A percentile compares a stretch with the other conserved stretches of the same genome.
Conservation (phyloP, 169 alveolate species). For the Cryptosporidium meleagridis region DNA sequence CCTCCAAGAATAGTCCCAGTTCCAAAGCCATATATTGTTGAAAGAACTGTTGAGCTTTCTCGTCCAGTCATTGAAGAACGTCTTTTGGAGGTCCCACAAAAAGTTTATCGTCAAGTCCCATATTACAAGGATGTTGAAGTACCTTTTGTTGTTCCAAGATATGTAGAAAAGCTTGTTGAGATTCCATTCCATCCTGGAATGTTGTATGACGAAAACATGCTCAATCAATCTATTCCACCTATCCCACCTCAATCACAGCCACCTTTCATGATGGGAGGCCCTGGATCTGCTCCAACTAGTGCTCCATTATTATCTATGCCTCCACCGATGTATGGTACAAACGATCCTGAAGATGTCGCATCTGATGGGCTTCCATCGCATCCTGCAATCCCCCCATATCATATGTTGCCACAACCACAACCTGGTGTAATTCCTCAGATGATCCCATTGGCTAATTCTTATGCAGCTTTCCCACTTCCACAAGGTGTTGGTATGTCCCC, state of each 20-base stretch:
- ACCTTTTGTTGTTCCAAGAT: slow-evolving; percentile 87
- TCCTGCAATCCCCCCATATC: slow-evolving; percentile 75
- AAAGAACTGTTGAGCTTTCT: slow-evolving; percentile 84
- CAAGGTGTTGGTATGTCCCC: slow-evolving; percentile 60
- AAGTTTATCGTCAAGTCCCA: slow-evolving; percentile 85
- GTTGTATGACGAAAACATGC: slow-evolving; percentile 63
- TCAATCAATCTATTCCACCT: slow-evolving; percentile 62
- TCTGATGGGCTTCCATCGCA: slow-evolving; percentile 73
- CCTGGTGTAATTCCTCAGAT: slow-evolving; percentile 75
- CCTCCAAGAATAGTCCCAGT: slow-evolving; percentile 88
- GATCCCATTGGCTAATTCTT: slow-evolving; percentile 70
- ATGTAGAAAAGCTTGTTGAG: slow-evolving; percentile 86
- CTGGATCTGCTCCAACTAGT: slow-evolving; percentile 73
- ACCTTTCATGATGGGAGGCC: slow-evolving; percentile 45
- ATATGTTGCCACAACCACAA: slow-evolving; percentile 68
- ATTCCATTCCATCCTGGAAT: slow-evolving; percentile 84
- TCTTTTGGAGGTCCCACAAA: slow-evolving; percentile 85
- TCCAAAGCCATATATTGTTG: slow-evolving; percentile 84
- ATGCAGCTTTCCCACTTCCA: slow-evolving; percentile 74
- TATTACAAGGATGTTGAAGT: slow-evolving; percentile 86
- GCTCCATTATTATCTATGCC: slow-evolving; percentile 72
- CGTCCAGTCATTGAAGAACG: slow-evolving; percentile 83
- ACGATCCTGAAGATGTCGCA: slow-evolving; percentile 63
- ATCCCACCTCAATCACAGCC: slow-evolving; percentile 65
- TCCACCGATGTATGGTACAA: slow-evolving; percentile 61